These are phyloP conservation scores for Tetragonia tetragonoides DNA, from an alignment of 148 eudicot species.

Conservation along the genomic window DNA sequence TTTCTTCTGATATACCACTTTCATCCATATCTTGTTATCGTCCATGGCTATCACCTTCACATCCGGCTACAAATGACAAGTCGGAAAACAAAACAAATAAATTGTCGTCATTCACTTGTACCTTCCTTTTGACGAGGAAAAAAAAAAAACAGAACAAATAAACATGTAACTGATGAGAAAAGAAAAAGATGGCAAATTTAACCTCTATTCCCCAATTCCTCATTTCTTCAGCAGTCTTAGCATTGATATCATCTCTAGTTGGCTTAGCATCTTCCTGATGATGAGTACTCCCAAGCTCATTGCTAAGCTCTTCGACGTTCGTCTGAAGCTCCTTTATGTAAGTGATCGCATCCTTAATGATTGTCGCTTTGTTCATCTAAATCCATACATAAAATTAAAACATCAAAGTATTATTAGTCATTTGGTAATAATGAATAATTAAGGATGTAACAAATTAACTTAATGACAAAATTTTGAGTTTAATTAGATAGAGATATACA, in stretches of 20 bases:
- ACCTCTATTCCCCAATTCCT: slow-evolving; percentile 59
- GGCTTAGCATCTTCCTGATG: slow-evolving; percentile 28
- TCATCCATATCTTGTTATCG: slow-evolving; percentile 68
- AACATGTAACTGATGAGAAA: not conserved
- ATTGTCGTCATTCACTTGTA: too few species aligned
- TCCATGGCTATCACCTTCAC: slow-evolving; percentile 54
- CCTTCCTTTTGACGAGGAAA: too few species aligned
- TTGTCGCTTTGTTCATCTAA: slow-evolving; percentile 79
- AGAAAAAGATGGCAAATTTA: too few species aligned
- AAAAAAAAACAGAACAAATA: not conserved
- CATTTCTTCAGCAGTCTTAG: slow-evolving; percentile 34
- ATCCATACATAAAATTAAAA: not conserved
- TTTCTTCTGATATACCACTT: slow-evolving; percentile 55
- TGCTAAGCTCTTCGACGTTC: slow-evolving; percentile 44
- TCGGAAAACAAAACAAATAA: slow-evolving; percentile 10
- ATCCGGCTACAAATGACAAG: slow-evolving; percentile 44
- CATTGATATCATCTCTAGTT: slow-evolving; percentile 14
- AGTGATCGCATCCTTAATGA: slow-evolving; percentile 67
- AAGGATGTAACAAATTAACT: not conserved
- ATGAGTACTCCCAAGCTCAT: slow-evolving; percentile 46
- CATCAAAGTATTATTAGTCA: not conserved
- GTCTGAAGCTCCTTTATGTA: slow-evolving; percentile 64
- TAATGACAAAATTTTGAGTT: not conserved
- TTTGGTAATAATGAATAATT: not conserved
- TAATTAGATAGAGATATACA: slow-evolving; percentile 33